These are phyloP conservation scores for Pestalotiopsis sp. DNA, from an alignment of 2,329 filamentous ascomycete genomes.

Conservation along the genomic window DNA sequence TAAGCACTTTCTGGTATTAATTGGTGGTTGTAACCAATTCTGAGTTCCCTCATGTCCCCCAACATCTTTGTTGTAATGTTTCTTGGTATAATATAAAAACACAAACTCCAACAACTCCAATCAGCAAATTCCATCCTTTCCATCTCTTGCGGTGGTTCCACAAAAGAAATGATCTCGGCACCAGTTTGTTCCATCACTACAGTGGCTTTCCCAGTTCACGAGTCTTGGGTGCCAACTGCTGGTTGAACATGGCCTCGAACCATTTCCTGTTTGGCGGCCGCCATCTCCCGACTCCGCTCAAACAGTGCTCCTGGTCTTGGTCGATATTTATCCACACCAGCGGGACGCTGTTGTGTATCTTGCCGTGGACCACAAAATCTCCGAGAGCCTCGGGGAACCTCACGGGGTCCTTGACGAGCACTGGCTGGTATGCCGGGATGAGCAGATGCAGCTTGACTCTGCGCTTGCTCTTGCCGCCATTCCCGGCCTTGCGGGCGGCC, in stretches of 20 bases:
- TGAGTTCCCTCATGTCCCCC: background rate
- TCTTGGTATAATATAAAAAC: background rate
- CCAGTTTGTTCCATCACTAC: too few species aligned
- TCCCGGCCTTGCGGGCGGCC: conserved; percentile 18
- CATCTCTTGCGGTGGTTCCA: background rate
- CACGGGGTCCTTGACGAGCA: conserved; percentile 38
- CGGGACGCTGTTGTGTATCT: conserved; percentile 39
- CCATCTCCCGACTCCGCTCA: conserved; percentile 36
- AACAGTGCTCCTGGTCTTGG: conserved; percentile 33
- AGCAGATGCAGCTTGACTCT: conserved; percentile 38
- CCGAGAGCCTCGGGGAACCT: conserved; percentile 38
- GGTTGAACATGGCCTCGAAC: conserved; percentile 19
- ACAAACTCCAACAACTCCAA: background rate
- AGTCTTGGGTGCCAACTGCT: background rate
- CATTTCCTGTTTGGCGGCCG: conserved; percentile 30
- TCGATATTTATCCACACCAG: conserved; percentile 42
- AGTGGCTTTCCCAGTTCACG: conserved; percentile 1
- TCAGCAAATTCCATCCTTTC: background rate
- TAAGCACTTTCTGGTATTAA: background rate
- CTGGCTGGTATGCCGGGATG: conserved; percentile 41
- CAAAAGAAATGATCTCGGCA: background rate
- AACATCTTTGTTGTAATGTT: background rate
- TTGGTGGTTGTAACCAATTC: background rate
- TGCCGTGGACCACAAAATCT: conserved; percentile 40
- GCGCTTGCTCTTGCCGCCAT: conserved; percentile 8